phyloP scores from a whole-genome alignment of 176 grass and related monocot genomes.

The Oryza longistaminata region DNA sequence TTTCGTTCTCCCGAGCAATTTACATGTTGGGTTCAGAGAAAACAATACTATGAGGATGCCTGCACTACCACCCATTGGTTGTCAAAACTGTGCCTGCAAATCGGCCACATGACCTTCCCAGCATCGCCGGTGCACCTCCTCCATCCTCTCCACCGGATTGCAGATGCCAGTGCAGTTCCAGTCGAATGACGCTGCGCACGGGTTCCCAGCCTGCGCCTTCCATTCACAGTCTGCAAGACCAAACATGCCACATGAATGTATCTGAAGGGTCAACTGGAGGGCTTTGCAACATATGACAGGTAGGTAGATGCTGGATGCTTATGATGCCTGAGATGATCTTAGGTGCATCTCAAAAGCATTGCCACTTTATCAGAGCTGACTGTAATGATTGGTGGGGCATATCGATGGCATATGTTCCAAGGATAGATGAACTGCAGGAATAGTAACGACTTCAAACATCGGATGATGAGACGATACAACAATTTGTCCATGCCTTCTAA shows the following conservation, averaged over 20 bases:
- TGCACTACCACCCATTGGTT: background rate
- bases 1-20: constrained; percentile 14
- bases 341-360: constrained; percentile 24
- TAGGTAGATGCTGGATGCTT: background rate
- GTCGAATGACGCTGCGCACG: constrained; percentile 74
- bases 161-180: constrained; percentile 85
- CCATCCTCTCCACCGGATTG: constrained; percentile 73
- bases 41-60: constrained; percentile 18
- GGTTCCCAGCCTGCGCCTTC: constrained; percentile 71
- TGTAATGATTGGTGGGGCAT: constrained; percentile 14
- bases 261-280: too few relatives aligned
- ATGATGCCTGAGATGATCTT: background rate
- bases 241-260: constrained; percentile 7
- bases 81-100: constrained; percentile 55
- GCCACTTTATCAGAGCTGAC: background rate
- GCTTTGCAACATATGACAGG: constrained; percentile 9
- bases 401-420: background rate
- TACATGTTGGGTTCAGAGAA: constrained; percentile 31
- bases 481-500: constrained; percentile 13
- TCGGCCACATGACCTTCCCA: constrained; percentile 51
- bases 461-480: background rate
- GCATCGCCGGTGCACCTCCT: constrained; percentile 66
- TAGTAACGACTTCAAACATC: background rate
- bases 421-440: background rate
- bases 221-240: constrained; percentile 69